Evolutionary conservation across 2,329 filamentous ascomycete species (phyloP), one percentile per base, ranked within the genome.

Genomic region (Monosporascus sp.): DNA sequence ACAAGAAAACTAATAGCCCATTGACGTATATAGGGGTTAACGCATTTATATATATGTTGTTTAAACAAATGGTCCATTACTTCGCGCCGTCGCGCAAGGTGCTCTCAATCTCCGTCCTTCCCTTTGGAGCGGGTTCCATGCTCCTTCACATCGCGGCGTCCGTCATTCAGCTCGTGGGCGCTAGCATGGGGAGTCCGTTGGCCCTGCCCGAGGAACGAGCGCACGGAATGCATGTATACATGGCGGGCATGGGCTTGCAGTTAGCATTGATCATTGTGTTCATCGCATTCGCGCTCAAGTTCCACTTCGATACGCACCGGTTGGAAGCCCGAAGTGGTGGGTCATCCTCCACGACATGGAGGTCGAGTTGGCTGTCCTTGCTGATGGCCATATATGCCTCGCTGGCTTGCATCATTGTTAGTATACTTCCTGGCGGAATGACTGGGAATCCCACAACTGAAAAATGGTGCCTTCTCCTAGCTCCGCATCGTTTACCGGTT

Each of bases 401-500:
- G 0, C 60, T 75, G 0, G 45, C 59, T 6, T 67, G 72, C 55
- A 73, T 75, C 26, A 67, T 68, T 0, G 60, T 73, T 53, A 51
- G 64, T 59, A 19, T 26, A 22, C n/a, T 3, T 17, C 17, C 31
- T 35, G 4, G 31, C 31, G 31, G 9, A 35, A 35, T 35, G 1
- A 5, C 9, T 35, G 31, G 31, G 31, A 14, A 35, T 14, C 1
- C 31, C 31, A 14, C 9, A 14, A 14, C 31, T 35, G 11, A 35
- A 4, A 14, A 27, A 35, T 5, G 1, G 4, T 35, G 31, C 31
- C 9, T 14, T 35, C 37, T 8, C 17, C 20, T 49, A 59, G 58
- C 40, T 72, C 17, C 76, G 80, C 16, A 84, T 84, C 55, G 70
- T 81, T 51, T 84, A 77, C 64, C 76, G 81, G 3, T 67, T 84